These are phyloP conservation scores for Scortechinia acanthostroma DNA, from an alignment of 2,329 filamentous ascomycete species.

Conservation along the genomic window DNA sequence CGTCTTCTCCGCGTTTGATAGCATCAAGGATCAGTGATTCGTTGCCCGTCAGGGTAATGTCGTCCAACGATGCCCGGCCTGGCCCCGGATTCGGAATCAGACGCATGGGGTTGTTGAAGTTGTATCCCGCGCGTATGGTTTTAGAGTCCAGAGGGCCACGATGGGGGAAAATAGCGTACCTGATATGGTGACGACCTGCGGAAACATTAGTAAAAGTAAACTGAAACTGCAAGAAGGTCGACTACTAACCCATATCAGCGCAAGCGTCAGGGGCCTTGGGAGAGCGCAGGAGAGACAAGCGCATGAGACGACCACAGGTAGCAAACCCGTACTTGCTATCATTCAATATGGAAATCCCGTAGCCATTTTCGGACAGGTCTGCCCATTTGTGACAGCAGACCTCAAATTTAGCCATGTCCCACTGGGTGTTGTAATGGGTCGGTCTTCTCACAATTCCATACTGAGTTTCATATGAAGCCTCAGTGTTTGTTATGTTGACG, in stretches of 20 bases:
- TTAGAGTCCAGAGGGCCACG: conserved; percentile 41
- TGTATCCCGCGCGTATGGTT: conserved; percentile 54
- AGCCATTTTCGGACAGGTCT: conserved; percentile 62
- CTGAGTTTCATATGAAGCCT: conserved; percentile 64
- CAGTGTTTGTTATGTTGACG: conserved; percentile 55
- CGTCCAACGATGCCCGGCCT: neutral
- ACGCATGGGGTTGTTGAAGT: conserved; percentile 59
- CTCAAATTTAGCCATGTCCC: conserved; percentile 78
- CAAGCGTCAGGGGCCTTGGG: conserved; percentile 65
- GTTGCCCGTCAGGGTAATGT: conserved; percentile 36
- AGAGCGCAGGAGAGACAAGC: conserved; percentile 54
- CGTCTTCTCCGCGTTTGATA: conserved; percentile 54
- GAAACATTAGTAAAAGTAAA: no score
- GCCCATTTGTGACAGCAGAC: conserved; percentile 72
- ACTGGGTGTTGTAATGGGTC: conserved; percentile 64
- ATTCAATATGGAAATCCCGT: conserved; percentile 64
- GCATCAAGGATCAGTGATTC: conserved; percentile 49
- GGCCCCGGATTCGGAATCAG: conserved; percentile 29
- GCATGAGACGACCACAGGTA: conserved; percentile 60
- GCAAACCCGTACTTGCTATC: conserved; percentile 68
- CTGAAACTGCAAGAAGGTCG: conserved; percentile 59
- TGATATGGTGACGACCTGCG: conserved; percentile 55
- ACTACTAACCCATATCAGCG: conserved; percentile 62
- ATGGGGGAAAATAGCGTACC: conserved; percentile 63
- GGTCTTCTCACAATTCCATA: conserved; percentile 59